Evolutionary conservation across 306 rosid genomes (phyloP).

Genomic region (Astragalus glycyphyllos): DNA sequence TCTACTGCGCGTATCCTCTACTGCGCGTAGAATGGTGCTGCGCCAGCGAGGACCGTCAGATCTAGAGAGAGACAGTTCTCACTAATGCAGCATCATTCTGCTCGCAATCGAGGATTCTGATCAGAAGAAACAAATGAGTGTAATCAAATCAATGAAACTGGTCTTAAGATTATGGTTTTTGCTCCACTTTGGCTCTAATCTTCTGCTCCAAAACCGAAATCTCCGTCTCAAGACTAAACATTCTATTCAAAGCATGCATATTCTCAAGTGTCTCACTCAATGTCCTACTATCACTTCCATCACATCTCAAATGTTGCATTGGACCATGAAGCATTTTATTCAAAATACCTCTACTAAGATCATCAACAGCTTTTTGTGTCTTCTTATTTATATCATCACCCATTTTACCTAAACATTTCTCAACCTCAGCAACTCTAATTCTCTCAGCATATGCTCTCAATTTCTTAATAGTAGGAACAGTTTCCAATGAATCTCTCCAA

Average conservation of each 20-base stretch:
- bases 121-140: conserved; percentile 47
- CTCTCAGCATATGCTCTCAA: conserved; percentile 97
- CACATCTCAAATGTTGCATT: conserved; percentile 98
- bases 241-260: conserved; percentile 98
- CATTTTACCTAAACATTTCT: conserved; percentile 89
- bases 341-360: conserved; percentile 93
- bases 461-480: conserved; percentile 97
- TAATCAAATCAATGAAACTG: conserved; percentile 40
- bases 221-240: conserved; percentile 97
- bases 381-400: conserved; percentile 90
- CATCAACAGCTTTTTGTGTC: conserved; percentile 90
- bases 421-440: conserved; percentile 86
- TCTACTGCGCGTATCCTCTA: too few relatives aligned
- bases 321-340: conserved; percentile 98
- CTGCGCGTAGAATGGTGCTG: too few relatives aligned
- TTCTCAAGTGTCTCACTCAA: conserved; percentile 91
- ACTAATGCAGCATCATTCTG: too few relatives aligned
- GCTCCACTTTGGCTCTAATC: conserved; percentile 94
- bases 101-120: too few relatives aligned
- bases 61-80: too few relatives aligned
- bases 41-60: too few relatives aligned
- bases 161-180: conserved; percentile 52
- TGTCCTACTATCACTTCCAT: conserved; percentile 95
- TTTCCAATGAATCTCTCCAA: conserved; percentile 98
- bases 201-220: conserved; percentile 88